Conservation (phyloP, 495 filamentous ascomycete genomes). For the Niebla homalea region DNA sequence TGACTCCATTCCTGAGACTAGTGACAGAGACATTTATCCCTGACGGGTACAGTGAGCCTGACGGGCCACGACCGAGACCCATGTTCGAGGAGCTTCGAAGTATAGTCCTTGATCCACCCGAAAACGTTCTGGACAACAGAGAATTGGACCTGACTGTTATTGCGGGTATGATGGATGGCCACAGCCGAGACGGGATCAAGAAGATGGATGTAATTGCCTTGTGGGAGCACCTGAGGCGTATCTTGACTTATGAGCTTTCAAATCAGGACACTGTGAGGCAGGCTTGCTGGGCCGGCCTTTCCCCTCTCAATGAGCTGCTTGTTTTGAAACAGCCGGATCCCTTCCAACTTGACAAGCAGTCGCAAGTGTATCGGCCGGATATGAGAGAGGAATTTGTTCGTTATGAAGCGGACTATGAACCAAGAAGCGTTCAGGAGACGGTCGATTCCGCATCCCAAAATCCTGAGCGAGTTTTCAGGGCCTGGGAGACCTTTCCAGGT, state of each 20-base stretch:
- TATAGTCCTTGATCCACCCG: not conserved
- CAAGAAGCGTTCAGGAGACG: conserved; percentile 15
- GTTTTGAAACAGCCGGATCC: conserved; percentile 16
- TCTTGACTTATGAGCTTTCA: conserved; percentile 13
- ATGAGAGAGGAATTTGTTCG: not conserved
- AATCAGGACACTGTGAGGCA: conserved; percentile 3
- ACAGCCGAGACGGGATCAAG: conserved; percentile 20
- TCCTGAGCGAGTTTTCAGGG: conserved; percentile 4
- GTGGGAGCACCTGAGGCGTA: conserved; percentile 15
- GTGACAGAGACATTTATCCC: conserved; percentile 37
- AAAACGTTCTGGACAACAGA: not conserved
- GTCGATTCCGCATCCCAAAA: conserved; percentile 17
- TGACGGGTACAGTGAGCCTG: conserved; percentile 31
- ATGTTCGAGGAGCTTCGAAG: conserved; percentile 32
- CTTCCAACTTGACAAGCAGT: conserved; percentile 5
- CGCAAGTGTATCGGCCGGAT: not conserved
- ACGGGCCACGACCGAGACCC: conserved; percentile 4
- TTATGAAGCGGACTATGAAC: conserved; percentile 3
- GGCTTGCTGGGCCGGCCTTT: not conserved
- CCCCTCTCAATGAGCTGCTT: conserved; percentile 11
- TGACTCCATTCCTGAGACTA: conserved; percentile 44
- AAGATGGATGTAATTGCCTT: conserved; percentile 25
- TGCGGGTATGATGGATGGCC: conserved; percentile 6
- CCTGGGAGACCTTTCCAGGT: conserved; percentile 11
- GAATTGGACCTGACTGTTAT: conserved; percentile 5